phyloP scores from a whole-genome alignment of 176 grass and related monocot species.

The Avena sativa region DNA sequence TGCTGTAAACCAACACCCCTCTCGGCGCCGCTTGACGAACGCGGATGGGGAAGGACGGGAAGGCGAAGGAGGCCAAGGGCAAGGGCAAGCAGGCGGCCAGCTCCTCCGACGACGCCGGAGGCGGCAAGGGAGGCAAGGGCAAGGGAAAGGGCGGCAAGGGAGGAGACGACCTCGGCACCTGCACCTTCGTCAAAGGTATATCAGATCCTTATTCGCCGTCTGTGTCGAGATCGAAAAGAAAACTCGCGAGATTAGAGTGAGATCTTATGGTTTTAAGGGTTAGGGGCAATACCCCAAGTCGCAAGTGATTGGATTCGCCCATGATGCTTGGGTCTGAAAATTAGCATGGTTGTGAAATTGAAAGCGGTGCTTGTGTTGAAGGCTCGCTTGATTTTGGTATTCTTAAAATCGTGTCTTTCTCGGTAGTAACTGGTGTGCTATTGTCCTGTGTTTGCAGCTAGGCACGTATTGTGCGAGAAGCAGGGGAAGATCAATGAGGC shows the following conservation, averaged over 20 bases:
- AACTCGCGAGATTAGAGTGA: neutral
- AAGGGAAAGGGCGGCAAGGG: conserved; percentile 92
- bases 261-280: neutral
- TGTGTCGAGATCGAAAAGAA: neutral
- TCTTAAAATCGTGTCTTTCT: neutral
- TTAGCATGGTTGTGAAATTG: neutral
- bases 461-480: conserved; percentile 92
- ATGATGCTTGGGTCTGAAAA: neutral
- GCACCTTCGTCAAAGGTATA: conserved; percentile 94
- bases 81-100: conserved; percentile 84
- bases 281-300: neutral
- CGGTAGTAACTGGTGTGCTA: conserved; percentile 17
- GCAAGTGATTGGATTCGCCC: neutral
- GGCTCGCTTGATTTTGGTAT: neutral
- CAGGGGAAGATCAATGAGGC: conserved; percentile 98
- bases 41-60: conserved; percentile 88
- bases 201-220: neutral
- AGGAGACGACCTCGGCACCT: conserved; percentile 83
- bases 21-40: neutral
- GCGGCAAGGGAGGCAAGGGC: conserved; percentile 72
- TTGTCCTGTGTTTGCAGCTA: conserved; percentile 56
- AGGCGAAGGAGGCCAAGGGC: conserved; percentile 70
- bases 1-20: conserved; percentile 3
- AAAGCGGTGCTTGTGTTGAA: neutral
- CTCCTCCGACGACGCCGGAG: conserved; percentile 51